These are phyloP conservation scores for Pueraria montana DNA, from an alignment of 306 rosid species.

Conservation along the genomic window DNA sequence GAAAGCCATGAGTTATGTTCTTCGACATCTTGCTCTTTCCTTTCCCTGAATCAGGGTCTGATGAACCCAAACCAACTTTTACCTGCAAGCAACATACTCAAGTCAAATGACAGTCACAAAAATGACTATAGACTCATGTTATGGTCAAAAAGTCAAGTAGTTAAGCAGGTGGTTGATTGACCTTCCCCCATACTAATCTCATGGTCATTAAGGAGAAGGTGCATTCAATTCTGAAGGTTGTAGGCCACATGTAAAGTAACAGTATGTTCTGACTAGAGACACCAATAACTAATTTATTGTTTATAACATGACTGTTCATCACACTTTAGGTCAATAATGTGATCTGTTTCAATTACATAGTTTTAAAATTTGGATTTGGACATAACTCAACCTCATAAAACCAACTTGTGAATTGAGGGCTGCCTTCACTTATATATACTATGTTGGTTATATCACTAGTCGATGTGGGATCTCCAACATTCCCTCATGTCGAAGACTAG, in stretches of 20 bases:
- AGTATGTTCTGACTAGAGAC: constrained; percentile 7
- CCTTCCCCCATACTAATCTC: neutral
- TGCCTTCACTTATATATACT: too few relatives aligned
- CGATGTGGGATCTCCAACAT: too few relatives aligned
- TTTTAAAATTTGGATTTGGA: too few relatives aligned
- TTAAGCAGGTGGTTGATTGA: constrained; percentile 1
- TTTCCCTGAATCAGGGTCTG: constrained; percentile 95
- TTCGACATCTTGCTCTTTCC: constrained; percentile 97
- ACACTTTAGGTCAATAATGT: neutral
- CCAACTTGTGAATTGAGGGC: too few relatives aligned
- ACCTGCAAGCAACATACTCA: constrained; percentile 64
- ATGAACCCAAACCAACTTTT: constrained; percentile 72
- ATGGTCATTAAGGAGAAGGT: neutral
- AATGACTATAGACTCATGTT: neutral
- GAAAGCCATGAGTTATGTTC: constrained; percentile 80
- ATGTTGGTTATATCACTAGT: too few relatives aligned
- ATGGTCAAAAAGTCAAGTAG: neutral
- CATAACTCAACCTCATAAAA: too few relatives aligned
- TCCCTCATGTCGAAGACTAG: too few relatives aligned
- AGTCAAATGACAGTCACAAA: constrained; percentile 36
- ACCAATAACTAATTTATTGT: constrained; percentile 12
- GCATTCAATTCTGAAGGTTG: constrained; percentile 29
- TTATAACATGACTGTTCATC: neutral
- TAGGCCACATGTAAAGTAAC: constrained; percentile 14
- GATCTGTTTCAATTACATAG: constrained; percentile 14